phyloP scores from a whole-genome alignment of 345 rosid species.

The Acer saccharum region DNA sequence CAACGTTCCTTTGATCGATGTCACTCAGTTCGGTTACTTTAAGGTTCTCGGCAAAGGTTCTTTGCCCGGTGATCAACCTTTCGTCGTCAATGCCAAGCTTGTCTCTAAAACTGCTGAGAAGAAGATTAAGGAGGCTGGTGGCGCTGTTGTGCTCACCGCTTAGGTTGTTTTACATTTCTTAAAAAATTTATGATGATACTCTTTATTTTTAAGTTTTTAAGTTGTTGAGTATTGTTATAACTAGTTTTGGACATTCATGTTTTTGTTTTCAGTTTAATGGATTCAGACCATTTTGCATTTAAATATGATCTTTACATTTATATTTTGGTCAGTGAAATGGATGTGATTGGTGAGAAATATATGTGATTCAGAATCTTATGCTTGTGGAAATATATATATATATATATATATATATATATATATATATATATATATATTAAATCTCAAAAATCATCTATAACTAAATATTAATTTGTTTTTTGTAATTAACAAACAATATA shows the following conservation, averaged over 20 bases:
- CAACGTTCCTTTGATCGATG: conserved; percentile 37
- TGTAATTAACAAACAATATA: no score
- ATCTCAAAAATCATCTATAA: no score
- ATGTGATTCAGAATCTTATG: not conserved
- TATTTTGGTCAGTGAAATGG: not conserved
- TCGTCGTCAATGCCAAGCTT: conserved; percentile 43
- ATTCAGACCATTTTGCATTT: not conserved
- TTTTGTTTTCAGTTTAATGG: not conserved
- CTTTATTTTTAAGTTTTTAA: not conserved
- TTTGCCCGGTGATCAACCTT: conserved; percentile 35
- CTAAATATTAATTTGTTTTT: no score
- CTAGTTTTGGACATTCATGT: conserved; percentile 15
- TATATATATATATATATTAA: no score
- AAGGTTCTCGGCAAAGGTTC: conserved; percentile 42
- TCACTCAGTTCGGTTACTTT: conserved; percentile 38
- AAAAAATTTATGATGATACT: not conserved
- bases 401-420: no score
- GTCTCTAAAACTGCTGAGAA: conserved; percentile 44
- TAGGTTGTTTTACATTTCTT: not conserved
- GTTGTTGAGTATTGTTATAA: not conserved
- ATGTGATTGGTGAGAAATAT: not conserved
- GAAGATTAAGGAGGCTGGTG: conserved; percentile 45
- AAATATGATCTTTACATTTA: not conserved
- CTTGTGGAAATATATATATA: no score
- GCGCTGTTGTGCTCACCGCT: conserved; percentile 37